These are phyloP conservation scores for Penicillium sp. DNA, from an alignment of 2,329 filamentous ascomycete genomes.

Conservation along the genomic window DNA sequence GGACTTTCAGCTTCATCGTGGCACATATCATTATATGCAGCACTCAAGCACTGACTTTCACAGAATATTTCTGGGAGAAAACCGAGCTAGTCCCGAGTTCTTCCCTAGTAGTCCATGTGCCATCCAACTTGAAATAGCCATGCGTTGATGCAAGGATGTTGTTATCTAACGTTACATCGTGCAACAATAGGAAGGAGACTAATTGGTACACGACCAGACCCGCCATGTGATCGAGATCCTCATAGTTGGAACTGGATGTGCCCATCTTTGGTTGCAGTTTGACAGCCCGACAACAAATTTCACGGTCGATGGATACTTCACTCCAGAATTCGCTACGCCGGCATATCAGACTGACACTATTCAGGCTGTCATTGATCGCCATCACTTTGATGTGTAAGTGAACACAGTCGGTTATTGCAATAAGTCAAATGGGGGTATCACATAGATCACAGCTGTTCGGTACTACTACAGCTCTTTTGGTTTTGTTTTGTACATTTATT, in stretches of 20 bases:
- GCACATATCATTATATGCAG: conserved; percentile 32
- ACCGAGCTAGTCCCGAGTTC: no score
- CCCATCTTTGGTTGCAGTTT: no score
- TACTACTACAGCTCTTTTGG: not conserved
- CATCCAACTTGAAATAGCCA: no score
- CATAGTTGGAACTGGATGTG: no score
- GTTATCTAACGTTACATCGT: no score
- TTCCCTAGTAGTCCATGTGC: no score
- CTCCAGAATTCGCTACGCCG: not conserved
- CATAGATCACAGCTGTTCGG: not conserved
- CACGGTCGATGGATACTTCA: not conserved
- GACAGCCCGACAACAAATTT: no score
- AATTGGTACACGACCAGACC: no score
- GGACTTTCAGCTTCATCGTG: not conserved
- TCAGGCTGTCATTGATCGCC: not conserved
- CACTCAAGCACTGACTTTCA: conserved; percentile 39
- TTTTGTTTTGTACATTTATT: not conserved
- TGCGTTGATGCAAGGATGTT: no score
- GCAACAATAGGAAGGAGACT: no score
- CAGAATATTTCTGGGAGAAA: conserved; percentile 29
- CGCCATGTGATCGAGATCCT: no score
- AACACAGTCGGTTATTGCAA: not conserved
- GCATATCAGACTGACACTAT: not conserved
- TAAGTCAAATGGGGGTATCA: not conserved
- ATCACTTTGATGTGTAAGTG: not conserved